These are phyloP conservation scores for Ustilago tritici DNA, from an alignment of 1,284 basidiomycete genomes.

Conservation along the genomic window DNA sequence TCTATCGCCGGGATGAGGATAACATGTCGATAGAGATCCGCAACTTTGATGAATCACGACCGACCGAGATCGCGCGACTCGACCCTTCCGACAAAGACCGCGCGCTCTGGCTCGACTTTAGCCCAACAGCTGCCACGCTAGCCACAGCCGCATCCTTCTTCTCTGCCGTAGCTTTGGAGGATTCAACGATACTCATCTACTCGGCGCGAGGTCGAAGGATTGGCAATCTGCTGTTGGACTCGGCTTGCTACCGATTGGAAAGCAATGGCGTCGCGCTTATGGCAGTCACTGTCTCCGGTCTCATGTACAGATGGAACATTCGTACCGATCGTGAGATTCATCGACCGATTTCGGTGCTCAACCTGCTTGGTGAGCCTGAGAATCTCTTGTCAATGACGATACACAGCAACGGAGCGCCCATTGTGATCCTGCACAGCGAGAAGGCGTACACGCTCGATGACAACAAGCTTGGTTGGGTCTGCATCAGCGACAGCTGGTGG, in stretches of 20 bases:
- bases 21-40: conserved; percentile 79
- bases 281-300: conserved; percentile 51
- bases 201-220: conserved; percentile 54
- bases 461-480: conserved; percentile 53
- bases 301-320: conserved; percentile 63
- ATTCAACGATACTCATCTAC: conserved; percentile 60
- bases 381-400: conserved; percentile 51
- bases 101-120: conserved; percentile 87
- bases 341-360: conserved; percentile 50
- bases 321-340: conserved; percentile 46
- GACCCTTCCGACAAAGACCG: conserved; percentile 72
- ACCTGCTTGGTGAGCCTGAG: conserved; percentile 52
- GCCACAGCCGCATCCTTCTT: conserved; percentile 78
- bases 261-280: conserved; percentile 52
- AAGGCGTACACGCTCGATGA: conserved; percentile 63
- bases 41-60: conserved; percentile 77
- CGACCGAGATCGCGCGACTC: conserved; percentile 78
- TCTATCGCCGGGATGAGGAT: conserved; percentile 70
- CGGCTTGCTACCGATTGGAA: conserved; percentile 54
- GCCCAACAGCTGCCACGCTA: conserved; percentile 78
- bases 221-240: conserved; percentile 53
- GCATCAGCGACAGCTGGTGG: conserved; percentile 59
- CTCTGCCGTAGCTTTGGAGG: conserved; percentile 74
- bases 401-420: conserved; percentile 71
- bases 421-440: conserved; percentile 56